phyloP scores from a whole-genome alignment of 169 alveolate genomes.

The Amoebophrya sp. region DNA sequence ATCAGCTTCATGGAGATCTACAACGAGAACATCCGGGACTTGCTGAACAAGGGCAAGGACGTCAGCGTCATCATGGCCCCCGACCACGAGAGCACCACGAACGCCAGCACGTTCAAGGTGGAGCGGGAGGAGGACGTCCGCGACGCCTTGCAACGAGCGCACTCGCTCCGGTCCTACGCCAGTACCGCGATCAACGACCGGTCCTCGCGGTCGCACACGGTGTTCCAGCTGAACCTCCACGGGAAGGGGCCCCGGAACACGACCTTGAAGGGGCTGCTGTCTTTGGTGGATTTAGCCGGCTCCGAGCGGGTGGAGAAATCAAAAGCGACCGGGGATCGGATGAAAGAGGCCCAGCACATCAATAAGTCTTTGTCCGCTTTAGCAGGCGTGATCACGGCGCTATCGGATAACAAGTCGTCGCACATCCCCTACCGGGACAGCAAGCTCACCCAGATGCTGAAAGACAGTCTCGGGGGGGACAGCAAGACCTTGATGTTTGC shows the following conservation, averaged over 20 bases:
- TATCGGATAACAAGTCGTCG: conserved; percentile 45
- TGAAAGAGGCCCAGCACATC: neutral
- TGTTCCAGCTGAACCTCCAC: neutral
- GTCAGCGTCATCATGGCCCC: too few species aligned
- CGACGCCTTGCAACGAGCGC: neutral
- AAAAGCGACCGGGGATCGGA: neutral
- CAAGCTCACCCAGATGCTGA: conserved; percentile 34
- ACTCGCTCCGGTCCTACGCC: neutral
- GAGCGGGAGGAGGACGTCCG: neutral
- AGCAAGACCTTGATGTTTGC: conserved; percentile 32
- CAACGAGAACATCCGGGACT: neutral
- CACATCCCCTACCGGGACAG: conserved; percentile 30
- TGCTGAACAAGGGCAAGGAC: neutral
- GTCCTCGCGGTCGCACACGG: neutral
- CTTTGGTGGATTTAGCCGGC: neutral
- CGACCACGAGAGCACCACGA: too few species aligned
- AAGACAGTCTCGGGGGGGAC: conserved; percentile 30
- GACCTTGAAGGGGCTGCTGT: neutral
- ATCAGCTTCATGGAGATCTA: neutral
- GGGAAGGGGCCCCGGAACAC: neutral
- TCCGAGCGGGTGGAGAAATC: neutral
- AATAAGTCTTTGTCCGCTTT: neutral
- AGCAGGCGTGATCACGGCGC: neutral
- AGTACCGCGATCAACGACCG: neutral
- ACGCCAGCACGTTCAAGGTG: too few species aligned